phyloP scores from a whole-genome alignment of 106 monocot species.

The Dactylorhiza incarnata region DNA sequence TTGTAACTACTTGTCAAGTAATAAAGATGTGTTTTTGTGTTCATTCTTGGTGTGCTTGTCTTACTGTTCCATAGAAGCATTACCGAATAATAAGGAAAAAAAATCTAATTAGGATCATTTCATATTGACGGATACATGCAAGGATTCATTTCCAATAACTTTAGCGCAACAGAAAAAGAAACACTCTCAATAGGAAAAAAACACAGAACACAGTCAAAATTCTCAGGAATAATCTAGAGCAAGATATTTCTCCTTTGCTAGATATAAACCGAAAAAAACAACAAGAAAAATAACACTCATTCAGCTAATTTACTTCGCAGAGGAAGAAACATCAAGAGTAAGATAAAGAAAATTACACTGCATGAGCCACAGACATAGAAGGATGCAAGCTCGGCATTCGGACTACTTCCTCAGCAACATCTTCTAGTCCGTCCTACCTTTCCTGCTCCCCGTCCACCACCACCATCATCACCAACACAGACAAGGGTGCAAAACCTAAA shows the following conservation, averaged over 20 bases:
- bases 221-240: not conserved
- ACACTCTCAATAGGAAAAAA: too few relatives aligned
- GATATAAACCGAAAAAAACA: too few relatives aligned
- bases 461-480: slow-evolving; percentile 1
- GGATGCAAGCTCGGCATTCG: slow-evolving; percentile 3
- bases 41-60: too few relatives aligned
- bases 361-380: not conserved
- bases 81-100: too few relatives aligned
- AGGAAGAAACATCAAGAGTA: not conserved
- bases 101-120: not conserved
- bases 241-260: too few relatives aligned
- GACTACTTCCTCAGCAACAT: not conserved
- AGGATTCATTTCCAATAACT: not conserved
- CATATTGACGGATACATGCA: not conserved
- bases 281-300: too few relatives aligned
- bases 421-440: not conserved
- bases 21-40: too few relatives aligned
- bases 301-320: not conserved
- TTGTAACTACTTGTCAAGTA: too few relatives aligned
- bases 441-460: slow-evolving; percentile 7
- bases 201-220: not conserved
- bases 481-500: not conserved
- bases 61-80: too few relatives aligned
- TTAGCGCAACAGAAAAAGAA: too few relatives aligned
- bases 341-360: not conserved